Percentiles rank a stretch among this genome's conserved stretches.
These are phyloP conservation scores for Lactuca sativa DNA, from an alignment of 129 eudicot species.

Conservation along the genomic window DNA sequence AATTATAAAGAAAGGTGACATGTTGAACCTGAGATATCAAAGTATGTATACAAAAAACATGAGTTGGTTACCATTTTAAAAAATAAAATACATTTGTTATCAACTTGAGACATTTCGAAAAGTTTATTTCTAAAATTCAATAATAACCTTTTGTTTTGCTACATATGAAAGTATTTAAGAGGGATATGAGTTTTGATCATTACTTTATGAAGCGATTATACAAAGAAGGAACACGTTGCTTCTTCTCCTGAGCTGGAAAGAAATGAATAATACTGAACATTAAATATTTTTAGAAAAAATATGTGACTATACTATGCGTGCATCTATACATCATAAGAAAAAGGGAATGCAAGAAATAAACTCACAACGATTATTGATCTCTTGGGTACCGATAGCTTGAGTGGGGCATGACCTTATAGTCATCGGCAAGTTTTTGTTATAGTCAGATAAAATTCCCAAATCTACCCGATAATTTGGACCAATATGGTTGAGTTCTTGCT, in stretches of 20 bases:
- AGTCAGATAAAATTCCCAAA: slow-evolving; percentile 41
- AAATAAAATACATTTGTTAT: no score
- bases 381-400: slow-evolving; percentile 25
- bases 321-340: not conserved
- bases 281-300: not conserved
- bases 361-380: slow-evolving; percentile 55
- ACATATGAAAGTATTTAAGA: no score
- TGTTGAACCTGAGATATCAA: no score
- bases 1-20: no score
- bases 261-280: not conserved
- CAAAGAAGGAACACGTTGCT: slow-evolving; percentile 85
- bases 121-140: no score
- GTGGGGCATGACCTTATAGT: slow-evolving; percentile 23
- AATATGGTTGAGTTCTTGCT: slow-evolving; percentile 37
- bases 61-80: no score
- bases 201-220: slow-evolving; percentile 75
- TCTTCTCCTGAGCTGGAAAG: slow-evolving; percentile 77
- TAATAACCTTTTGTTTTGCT: no score
- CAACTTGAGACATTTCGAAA: no score
- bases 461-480: slow-evolving; percentile 50
- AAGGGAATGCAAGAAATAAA: not conserved
- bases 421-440: slow-evolving; percentile 33
- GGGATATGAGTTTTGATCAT: not conserved
- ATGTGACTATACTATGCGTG: not conserved
- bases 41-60: no score